phyloP scores from a whole-genome alignment of 176 grass and related monocot species.

The Sorghum bicolor region DNA sequence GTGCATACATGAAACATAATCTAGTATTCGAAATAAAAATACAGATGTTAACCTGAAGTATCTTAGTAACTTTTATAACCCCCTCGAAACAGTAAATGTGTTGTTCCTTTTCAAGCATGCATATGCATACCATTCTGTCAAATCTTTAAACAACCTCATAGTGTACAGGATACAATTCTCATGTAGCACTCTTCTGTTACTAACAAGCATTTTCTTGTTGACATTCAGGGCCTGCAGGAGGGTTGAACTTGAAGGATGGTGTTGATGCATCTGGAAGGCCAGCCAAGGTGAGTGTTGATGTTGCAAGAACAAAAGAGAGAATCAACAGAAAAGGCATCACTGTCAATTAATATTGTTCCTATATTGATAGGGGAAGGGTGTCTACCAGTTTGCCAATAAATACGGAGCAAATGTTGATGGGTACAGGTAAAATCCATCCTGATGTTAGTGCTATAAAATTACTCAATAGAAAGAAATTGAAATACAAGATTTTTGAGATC shows the following conservation, averaged over 20 bases:
- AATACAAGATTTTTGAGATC: neutral
- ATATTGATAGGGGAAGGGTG: constrained; percentile 60
- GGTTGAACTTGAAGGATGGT: constrained; percentile 40
- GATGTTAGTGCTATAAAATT: neutral
- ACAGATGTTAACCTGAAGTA: neutral
- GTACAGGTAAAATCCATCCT: constrained; percentile 34
- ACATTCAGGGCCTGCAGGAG: constrained; percentile 49
- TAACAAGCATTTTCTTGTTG: neutral
- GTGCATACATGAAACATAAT: neutral
- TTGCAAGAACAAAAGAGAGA: neutral
- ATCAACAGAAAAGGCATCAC: neutral
- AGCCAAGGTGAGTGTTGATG: constrained; percentile 41
- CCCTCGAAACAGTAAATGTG: neutral
- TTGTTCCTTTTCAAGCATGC: neutral
- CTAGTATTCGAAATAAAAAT: neutral
- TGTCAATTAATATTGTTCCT: neutral
- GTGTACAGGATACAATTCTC: neutral
- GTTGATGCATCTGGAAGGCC: constrained; percentile 60
- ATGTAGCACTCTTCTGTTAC: neutral
- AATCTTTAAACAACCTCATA: neutral
- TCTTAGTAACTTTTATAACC: neutral
- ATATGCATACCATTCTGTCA: neutral
- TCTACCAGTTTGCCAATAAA: constrained; percentile 76
- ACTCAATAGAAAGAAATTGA: neutral
- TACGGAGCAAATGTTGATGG: constrained; percentile 93